Evolutionary conservation across 2,329 filamentous ascomycete genomes (phyloP).

Genomic region (Ascosphaera pollenicola): DNA sequence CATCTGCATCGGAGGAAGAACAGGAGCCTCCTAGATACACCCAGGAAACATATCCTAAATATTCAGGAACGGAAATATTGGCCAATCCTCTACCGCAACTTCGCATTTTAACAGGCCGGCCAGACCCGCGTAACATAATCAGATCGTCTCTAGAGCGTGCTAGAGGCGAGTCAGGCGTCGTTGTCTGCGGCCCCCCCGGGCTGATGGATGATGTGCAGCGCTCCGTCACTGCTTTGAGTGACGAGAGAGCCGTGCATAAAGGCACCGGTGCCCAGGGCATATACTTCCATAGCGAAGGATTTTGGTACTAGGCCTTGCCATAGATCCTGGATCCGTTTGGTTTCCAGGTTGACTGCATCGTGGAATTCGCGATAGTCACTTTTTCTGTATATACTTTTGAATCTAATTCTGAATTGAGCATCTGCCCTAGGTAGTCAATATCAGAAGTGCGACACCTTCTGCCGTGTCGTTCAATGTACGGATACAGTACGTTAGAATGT

Average conservation of each 20-base stretch:
- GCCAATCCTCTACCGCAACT: slow-evolving; percentile 1
- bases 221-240: slow-evolving; percentile 32
- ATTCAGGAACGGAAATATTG: background rate
- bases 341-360: no score
- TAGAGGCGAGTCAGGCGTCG: slow-evolving; percentile 37
- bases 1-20: slow-evolving; percentile 1
- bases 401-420: no score
- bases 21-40: slow-evolving; percentile 4
- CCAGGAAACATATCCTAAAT: background rate
- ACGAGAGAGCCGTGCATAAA: slow-evolving; percentile 45
- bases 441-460: no score
- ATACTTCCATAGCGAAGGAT: slow-evolving; percentile 36
- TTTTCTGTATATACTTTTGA: no score
- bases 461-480: no score
- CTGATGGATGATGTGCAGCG: slow-evolving; percentile 33
- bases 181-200: slow-evolving; percentile 37
- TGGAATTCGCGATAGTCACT: no score
- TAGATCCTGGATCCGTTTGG: background rate
- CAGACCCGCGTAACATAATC: slow-evolving; percentile 29
- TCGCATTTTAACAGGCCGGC: slow-evolving; percentile 28
- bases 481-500: no score
- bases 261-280: slow-evolving; percentile 44
- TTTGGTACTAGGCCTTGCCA: slow-evolving; percentile 21
- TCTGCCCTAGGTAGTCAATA: no score
- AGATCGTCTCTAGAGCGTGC: slow-evolving; percentile 34